phyloP scores from a whole-genome alignment of 2,329 filamentous ascomycete species.

The Arachnomyces sp. region DNA sequence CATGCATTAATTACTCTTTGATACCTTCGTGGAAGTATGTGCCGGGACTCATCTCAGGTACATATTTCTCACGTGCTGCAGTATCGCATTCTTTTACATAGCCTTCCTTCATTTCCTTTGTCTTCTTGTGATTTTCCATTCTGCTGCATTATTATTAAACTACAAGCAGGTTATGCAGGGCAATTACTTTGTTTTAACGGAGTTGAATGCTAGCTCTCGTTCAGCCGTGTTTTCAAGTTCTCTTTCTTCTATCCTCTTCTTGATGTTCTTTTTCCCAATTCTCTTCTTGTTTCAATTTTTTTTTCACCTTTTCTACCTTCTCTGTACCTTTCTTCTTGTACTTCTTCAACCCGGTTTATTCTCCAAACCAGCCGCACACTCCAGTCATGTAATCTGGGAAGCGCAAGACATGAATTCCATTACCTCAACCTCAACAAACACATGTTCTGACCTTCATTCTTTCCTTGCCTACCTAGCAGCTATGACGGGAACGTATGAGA shows the following conservation, averaged over 20 bases:
- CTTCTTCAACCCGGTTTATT: too few species aligned
- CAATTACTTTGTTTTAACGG: too few species aligned
- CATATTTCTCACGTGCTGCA: constrained; percentile 5
- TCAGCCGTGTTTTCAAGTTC: not conserved
- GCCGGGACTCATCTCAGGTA: constrained; percentile 3
- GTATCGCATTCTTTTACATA: constrained; percentile 3
- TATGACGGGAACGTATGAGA: too few species aligned
- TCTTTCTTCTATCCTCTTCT: not conserved
- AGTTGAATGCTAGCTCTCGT: too few species aligned
- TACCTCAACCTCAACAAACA: not conserved
- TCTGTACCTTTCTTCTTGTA: constrained; percentile 1
- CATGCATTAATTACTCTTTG: too few species aligned
- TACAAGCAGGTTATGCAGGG: not conserved
- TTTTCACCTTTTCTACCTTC: constrained; percentile 3
- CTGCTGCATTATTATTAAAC: not conserved
- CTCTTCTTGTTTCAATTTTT: constrained; percentile 4
- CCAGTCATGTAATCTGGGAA: constrained; percentile 10
- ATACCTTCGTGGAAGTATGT: not conserved
- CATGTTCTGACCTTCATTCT: not conserved
- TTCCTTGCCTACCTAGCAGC: not conserved
- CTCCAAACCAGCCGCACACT: not conserved
- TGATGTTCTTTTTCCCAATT: too few species aligned
- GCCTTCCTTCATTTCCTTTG: constrained; percentile 3
- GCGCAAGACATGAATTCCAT: constrained; percentile 6
- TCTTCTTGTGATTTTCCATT: constrained; percentile 1